A percentile compares a stretch with the other conserved stretches of the same genome.
Conservation (phyloP, 2,329 filamentous ascomycete species). For the Pseudogymnoascus sp. region DNA sequence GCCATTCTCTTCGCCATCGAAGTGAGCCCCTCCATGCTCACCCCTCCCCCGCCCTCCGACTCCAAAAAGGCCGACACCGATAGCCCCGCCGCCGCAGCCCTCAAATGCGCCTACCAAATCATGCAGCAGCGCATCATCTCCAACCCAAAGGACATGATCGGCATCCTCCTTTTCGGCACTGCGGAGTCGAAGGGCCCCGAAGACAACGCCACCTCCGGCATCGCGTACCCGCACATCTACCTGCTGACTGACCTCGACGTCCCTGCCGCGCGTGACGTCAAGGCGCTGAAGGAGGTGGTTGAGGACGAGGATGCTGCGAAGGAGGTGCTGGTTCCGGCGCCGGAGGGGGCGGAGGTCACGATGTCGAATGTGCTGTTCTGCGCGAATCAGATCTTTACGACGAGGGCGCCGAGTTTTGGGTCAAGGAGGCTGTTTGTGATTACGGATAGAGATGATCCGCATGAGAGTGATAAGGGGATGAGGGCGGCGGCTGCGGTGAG, state of each 20-base stretch:
- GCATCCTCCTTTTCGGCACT: constrained; percentile 85
- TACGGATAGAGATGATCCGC: constrained; percentile 87
- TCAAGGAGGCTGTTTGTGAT: constrained; percentile 92
- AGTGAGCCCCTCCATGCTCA: constrained; percentile 80
- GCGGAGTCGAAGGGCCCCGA: constrained; percentile 72
- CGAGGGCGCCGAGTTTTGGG: constrained; percentile 86
- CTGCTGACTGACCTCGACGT: constrained; percentile 81
- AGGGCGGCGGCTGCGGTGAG: constrained; percentile 73
- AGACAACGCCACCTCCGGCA: constrained; percentile 48
- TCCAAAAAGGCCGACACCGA: constrained; percentile 72
- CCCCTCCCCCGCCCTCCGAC: constrained; percentile 51
- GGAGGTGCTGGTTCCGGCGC: constrained; percentile 60
- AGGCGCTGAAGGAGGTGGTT: constrained; percentile 63
- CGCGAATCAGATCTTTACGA: constrained; percentile 93
- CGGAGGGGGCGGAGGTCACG: constrained; percentile 49
- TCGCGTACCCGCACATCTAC: constrained; percentile 85
- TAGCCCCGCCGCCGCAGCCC: constrained; percentile 70
- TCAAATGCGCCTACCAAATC: constrained; percentile 89
- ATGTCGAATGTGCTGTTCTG: constrained; percentile 92
- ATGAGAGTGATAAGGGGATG: constrained; percentile 61
- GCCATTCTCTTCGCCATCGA: constrained; percentile 97
- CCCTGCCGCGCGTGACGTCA: constrained; percentile 80
- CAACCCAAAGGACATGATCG: constrained; percentile 95
- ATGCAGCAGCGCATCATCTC: constrained; percentile 99
- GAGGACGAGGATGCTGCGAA: constrained; percentile 68